These are phyloP conservation scores for Veloboletus limbatus DNA, from an alignment of 1,284 basidiomycete species.

Conservation along the genomic window DNA sequence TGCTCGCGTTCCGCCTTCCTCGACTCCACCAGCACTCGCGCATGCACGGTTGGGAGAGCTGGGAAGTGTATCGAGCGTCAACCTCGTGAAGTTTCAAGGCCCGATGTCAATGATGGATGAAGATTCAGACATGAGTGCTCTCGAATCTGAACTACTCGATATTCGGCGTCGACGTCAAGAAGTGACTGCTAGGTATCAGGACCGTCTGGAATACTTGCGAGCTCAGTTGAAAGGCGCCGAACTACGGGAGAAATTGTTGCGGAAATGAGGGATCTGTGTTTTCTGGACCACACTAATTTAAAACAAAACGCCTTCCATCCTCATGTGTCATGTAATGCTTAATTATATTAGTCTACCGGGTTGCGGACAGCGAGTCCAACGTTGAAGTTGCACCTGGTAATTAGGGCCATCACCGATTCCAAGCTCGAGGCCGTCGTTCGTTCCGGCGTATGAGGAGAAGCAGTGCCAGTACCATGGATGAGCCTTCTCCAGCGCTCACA, in stretches of 20 bases:
- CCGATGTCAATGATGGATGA: conserved; percentile 45
- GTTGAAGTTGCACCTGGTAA: too few species aligned
- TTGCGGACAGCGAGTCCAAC: neutral
- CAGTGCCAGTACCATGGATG: too few species aligned
- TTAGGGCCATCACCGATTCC: too few species aligned
- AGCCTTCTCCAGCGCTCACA: too few species aligned
- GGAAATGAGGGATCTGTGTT: conserved; percentile 37
- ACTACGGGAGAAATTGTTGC: conserved; percentile 66
- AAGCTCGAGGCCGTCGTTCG: too few species aligned
- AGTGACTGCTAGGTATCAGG: conserved; percentile 62
- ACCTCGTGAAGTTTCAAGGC: conserved; percentile 46
- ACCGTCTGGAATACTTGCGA: conserved; percentile 63
- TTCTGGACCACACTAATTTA: conserved; percentile 1
- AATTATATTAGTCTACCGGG: conserved; percentile 2
- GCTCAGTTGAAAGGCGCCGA: conserved; percentile 73
- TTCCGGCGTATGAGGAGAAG: too few species aligned
- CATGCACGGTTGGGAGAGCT: conserved; percentile 30
- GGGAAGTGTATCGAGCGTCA: conserved; percentile 46
- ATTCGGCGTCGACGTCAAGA: conserved; percentile 61
- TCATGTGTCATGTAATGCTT: conserved; percentile 13
- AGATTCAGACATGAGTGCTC: conserved; percentile 34
- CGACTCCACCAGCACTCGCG: conserved; percentile 16
- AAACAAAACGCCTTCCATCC: neutral
- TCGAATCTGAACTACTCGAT: conserved; percentile 49
- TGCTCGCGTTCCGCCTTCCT: conserved; percentile 25